Percentiles rank a stretch among this genome's conserved stretches.
Evolutionary conservation across 768 basidiomycete genomes (phyloP).

Genomic region (Clavulina sp.): DNA sequence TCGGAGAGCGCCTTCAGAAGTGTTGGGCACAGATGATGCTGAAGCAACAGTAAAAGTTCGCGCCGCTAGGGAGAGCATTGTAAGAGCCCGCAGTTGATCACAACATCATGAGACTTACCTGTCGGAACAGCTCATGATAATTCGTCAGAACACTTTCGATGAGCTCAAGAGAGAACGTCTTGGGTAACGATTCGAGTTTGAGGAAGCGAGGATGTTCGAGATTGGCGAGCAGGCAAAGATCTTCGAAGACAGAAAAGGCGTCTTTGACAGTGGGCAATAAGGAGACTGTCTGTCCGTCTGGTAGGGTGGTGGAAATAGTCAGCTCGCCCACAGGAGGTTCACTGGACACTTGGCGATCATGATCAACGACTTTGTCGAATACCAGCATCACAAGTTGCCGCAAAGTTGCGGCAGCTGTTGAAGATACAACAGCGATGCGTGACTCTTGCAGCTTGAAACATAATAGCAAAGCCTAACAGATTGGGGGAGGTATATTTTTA

Average conservation of each 20-base stretch:
- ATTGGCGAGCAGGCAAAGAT: constrained; percentile 77
- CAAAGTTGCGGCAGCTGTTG: constrained; percentile 89
- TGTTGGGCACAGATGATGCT: constrained; percentile 78
- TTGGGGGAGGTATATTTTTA: background rate
- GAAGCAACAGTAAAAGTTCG: constrained; percentile 73
- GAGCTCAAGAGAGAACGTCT: constrained; percentile 92
- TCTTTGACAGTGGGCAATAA: constrained; percentile 68
- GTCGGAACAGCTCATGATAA: constrained; percentile 69
- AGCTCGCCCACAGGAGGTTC: background rate
- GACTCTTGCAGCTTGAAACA: constrained; percentile 95
- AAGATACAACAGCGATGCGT: constrained; percentile 88
- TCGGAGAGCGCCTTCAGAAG: constrained; percentile 76
- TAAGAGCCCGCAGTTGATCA: background rate
- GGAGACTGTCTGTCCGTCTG: constrained; percentile 44
- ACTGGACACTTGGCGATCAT: constrained; percentile 32
- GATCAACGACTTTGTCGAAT: constrained; percentile 80
- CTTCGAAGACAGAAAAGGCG: constrained; percentile 78
- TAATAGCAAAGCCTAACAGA: constrained; percentile 60
- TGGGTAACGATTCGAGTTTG: constrained; percentile 63
- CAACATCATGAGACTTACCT: constrained; percentile 27
- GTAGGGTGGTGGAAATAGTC: constrained; percentile 28
- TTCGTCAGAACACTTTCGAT: constrained; percentile 94
- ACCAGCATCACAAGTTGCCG: constrained; percentile 96
- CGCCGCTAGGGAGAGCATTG: constrained; percentile 33
- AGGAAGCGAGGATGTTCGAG: constrained; percentile 67